Evolutionary conservation across 257 asterid genomes (phyloP).

Genomic region (Nicotiana tabacum): DNA sequence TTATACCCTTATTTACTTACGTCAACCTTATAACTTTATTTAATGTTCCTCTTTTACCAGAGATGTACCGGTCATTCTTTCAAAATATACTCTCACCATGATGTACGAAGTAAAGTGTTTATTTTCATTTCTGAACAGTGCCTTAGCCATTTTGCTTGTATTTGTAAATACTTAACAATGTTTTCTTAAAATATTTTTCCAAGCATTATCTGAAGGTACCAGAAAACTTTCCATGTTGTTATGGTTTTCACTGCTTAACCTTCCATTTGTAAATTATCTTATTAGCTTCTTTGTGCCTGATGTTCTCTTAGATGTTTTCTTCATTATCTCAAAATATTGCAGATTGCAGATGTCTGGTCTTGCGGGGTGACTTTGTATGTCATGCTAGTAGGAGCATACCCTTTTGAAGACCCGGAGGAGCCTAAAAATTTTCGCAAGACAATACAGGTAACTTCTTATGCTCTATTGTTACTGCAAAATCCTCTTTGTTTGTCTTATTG

Average conservation of each 20-base stretch:
- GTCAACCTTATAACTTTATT: too few relatives aligned
- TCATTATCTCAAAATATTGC: slow-evolving; percentile 6
- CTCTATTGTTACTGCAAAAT: not conserved
- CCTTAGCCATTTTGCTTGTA: not conserved
- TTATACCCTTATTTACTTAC: too few relatives aligned
- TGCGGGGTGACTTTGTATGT: slow-evolving; percentile 97
- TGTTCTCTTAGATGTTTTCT: not conserved
- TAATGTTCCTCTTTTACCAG: not conserved
- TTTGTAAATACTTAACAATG: not conserved
- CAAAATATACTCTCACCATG: not conserved
- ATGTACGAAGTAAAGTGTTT: too few relatives aligned
- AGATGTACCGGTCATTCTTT: not conserved
- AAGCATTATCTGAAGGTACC: not conserved
- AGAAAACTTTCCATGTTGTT: not conserved
- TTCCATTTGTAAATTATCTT: not conserved
- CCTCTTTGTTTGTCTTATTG: not conserved
- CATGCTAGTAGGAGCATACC: slow-evolving; percentile 98
- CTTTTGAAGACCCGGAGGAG: slow-evolving; percentile 95
- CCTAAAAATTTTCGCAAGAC: slow-evolving; percentile 94
- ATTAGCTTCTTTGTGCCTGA: not conserved
- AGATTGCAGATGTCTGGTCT: slow-evolving; percentile 99
- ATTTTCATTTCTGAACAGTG: not conserved
- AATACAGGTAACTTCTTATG: slow-evolving; percentile 55
- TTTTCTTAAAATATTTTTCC: not conserved
- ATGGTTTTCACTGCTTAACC: not conserved